Evolutionary conservation across 805 yeast genomes (phyloP).

Genomic region (Saccharomycopsis sp.): DNA sequence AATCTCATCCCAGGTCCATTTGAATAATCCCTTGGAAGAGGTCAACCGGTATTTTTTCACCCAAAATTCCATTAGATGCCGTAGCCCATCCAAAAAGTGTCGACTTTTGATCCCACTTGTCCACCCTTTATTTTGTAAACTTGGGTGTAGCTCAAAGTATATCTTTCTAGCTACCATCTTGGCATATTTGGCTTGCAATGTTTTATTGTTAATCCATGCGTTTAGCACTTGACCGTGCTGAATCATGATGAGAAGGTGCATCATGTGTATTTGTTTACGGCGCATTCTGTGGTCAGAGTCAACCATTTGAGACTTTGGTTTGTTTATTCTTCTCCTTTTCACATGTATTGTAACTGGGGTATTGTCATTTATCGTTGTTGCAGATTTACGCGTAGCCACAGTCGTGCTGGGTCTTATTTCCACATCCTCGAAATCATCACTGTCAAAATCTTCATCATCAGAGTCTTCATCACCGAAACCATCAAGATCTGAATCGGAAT

Average conservation of each 20-base stretch:
- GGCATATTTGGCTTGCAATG: slow-evolving; percentile 34
- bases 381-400: slow-evolving; percentile 1
- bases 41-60: slow-evolving; percentile 42
- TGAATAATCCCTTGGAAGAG: slow-evolving; percentile 29
- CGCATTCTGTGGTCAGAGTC: slow-evolving; percentile 45
- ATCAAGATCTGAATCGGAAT: no score
- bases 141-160: slow-evolving; percentile 41
- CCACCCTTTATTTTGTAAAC: slow-evolving; percentile 28
- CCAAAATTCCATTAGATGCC: slow-evolving; percentile 60
- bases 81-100: slow-evolving; percentile 67
- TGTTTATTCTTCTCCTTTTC: neutral
- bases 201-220: slow-evolving; percentile 55
- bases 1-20: slow-evolving; percentile 41
- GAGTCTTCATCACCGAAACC: neutral
- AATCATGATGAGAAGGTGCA: slow-evolving; percentile 49
- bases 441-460: slow-evolving; percentile 15
- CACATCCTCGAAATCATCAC: slow-evolving; percentile 19
- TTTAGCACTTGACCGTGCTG: slow-evolving; percentile 64
- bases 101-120: slow-evolving; percentile 47
- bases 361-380: neutral
- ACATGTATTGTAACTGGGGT: slow-evolving; percentile 2
- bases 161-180: slow-evolving; percentile 40
- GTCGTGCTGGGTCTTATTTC: slow-evolving; percentile 7
- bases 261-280: slow-evolving; percentile 49
- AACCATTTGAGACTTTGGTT: slow-evolving; percentile 26